A percentile compares a stretch with the other conserved stretches of the same genome.
phyloP scores from a whole-genome alignment of 2,329 filamentous ascomycete species.

The Chrysoporthe deuterocubensis region DNA sequence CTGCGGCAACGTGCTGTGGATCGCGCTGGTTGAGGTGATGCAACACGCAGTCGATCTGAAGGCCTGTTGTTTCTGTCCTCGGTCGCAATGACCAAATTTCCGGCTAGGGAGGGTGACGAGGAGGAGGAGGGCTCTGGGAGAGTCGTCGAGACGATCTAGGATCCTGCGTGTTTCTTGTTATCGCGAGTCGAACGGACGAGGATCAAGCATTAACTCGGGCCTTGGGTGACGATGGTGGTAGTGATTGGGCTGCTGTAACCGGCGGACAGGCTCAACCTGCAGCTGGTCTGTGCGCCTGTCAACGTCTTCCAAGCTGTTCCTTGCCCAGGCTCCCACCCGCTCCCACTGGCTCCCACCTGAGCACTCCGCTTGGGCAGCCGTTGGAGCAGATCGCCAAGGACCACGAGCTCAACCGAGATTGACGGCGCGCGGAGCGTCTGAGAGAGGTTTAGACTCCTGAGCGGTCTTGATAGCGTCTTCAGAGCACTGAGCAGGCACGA shows the following conservation, averaged over 20 bases:
- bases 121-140: too few species aligned
- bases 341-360: not conserved
- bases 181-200: not conserved
- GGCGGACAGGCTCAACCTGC: slow-evolving; percentile 9
- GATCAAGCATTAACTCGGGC: not conserved
- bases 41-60: not conserved
- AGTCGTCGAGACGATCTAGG: too few species aligned
- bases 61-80: not conserved
- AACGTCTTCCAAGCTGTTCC: slow-evolving; percentile 4
- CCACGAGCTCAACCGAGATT: slow-evolving; percentile 3
- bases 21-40: slow-evolving; percentile 20
- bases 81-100: not conserved
- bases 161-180: not conserved
- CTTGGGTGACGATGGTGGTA: not conserved
- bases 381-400: not conserved
- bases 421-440: not conserved
- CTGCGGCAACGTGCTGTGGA: slow-evolving; percentile 11
- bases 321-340: not conserved
- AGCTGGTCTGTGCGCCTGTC: slow-evolving; percentile 14
- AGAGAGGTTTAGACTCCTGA: not conserved
- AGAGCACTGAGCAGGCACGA: not conserved
- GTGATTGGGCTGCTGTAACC: not conserved
- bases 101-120: not conserved
- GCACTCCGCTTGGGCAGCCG: slow-evolving; percentile 27
- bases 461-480: not conserved